phyloP scores from a whole-genome alignment of 805 yeast species.

The Spathaspora boniae region DNA sequence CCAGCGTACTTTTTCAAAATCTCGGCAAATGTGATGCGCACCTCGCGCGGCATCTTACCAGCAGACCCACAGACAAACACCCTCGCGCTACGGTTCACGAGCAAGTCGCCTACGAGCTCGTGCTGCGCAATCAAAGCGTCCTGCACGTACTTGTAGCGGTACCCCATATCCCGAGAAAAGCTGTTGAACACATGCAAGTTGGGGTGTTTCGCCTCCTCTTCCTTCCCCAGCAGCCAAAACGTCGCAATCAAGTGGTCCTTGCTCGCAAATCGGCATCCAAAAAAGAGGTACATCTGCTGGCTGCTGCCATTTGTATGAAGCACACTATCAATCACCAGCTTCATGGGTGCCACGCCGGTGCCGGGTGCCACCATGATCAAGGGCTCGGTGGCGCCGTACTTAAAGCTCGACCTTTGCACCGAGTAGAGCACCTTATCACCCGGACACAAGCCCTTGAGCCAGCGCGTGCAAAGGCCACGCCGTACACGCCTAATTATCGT shows the following conservation, averaged over 20 bases:
- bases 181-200: conserved; percentile 39
- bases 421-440: conserved; percentile 54
- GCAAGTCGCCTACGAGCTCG: conserved; percentile 45
- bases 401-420: conserved; percentile 42
- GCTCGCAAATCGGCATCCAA: conserved; percentile 65
- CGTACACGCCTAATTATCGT: conserved; percentile 76
- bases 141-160: conserved; percentile 63
- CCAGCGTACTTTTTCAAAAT: conserved; percentile 48
- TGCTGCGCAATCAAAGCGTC: conserved; percentile 57
- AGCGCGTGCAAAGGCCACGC: conserved; percentile 78
- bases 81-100: conserved; percentile 54
- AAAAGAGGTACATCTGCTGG: conserved; percentile 52
- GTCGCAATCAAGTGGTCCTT: conserved; percentile 69
- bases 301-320: conserved; percentile 11
- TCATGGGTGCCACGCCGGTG: conserved; percentile 94
- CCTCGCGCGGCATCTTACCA: conserved; percentile 91
- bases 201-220: conserved; percentile 1
- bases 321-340: conserved; percentile 54
- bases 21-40: conserved; percentile 71
- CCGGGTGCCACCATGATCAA: conserved; percentile 85
- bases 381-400: conserved; percentile 24
- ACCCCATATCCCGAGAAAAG: conserved; percentile 47
- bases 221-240: conserved; percentile 42
- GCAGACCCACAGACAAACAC: conserved; percentile 89
- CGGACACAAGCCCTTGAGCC: conserved; percentile 50